Evolutionary conservation across 768 basidiomycete genomes (phyloP).

Genomic region (Pulveroboletus frians): DNA sequence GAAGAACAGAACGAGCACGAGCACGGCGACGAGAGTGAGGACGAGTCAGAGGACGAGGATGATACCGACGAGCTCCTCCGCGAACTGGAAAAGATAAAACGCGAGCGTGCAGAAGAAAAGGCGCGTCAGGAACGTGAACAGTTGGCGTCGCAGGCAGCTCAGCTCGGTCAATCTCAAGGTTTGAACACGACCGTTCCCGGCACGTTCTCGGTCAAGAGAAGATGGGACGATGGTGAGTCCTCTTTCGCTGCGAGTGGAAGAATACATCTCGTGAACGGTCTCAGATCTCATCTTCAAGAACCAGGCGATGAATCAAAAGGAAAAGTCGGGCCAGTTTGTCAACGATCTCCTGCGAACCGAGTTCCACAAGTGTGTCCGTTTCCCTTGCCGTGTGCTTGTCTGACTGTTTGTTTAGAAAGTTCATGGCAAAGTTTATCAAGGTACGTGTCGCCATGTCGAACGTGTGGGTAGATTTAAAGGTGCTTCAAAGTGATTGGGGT

Average conservation of each 20-base stretch:
- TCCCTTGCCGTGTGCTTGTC: slow-evolving; percentile 2
- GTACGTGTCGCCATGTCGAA: slow-evolving; percentile 30
- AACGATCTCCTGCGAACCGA: slow-evolving; percentile 93
- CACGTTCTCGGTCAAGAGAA: slow-evolving; percentile 84
- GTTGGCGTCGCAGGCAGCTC: slow-evolving; percentile 51
- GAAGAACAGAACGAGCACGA: slow-evolving; percentile 35
- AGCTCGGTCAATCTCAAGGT: slow-evolving; percentile 73
- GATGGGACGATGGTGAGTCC: slow-evolving; percentile 88
- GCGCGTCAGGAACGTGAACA: slow-evolving; percentile 74
- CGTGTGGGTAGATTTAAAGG: neutral
- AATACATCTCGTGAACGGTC: neutral
- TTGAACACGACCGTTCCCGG: slow-evolving; percentile 71
- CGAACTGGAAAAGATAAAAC: slow-evolving; percentile 98
- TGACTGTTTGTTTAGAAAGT: slow-evolving; percentile 54
- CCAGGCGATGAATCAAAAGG: slow-evolving; percentile 70
- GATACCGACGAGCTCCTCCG: slow-evolving; percentile 88
- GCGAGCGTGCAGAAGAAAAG: slow-evolving; percentile 92
- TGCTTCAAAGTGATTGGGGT: slow-evolving; percentile 12
- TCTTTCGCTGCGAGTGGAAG: slow-evolving; percentile 3
- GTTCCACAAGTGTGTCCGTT: slow-evolving; percentile 74
- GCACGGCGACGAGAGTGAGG: slow-evolving; percentile 43
- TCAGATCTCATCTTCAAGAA: slow-evolving; percentile 97
- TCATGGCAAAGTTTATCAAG: slow-evolving; percentile 91
- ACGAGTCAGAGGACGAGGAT: slow-evolving; percentile 51
- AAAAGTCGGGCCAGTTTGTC: slow-evolving; percentile 78